Percentiles rank a stretch among this genome's conserved stretches.
phyloP scores from a whole-genome alignment of 2,329 filamentous ascomycete species.

The Amauroascus verrucosus region DNA sequence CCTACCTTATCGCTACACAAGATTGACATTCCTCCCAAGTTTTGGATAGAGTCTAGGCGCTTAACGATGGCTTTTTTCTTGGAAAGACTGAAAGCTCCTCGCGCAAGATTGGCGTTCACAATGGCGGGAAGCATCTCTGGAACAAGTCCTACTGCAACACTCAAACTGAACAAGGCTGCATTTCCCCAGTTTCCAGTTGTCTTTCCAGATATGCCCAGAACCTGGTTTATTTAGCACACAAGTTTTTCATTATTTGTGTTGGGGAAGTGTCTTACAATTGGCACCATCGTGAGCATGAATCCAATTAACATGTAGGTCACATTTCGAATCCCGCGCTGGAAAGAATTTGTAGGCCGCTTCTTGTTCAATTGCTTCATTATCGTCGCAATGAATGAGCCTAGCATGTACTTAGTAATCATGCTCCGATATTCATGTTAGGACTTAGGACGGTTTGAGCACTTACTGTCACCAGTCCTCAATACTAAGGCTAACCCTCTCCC shows the following conservation, averaged over 20 bases:
- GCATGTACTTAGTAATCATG: not conserved
- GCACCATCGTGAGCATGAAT: conserved; percentile 3
- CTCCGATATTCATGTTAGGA: too few relatives aligned
- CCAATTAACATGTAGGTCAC: conserved; percentile 7
- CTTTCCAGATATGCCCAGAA: conserved; percentile 6
- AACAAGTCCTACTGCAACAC: conserved; percentile 7
- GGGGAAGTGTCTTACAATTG: not conserved
- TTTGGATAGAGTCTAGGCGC: conserved; percentile 6
- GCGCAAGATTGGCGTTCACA: conserved; percentile 6
- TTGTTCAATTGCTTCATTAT: conserved; percentile 6
- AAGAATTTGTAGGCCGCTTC: not conserved
- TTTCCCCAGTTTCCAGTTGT: conserved; percentile 7
- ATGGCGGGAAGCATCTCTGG: conserved; percentile 7
- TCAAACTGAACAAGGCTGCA: conserved; percentile 7
- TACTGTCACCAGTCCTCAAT: conserved; percentile 1
- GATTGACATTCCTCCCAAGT: conserved; percentile 7
- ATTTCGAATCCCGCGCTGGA: conserved; percentile 2
- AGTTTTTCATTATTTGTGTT: not conserved
- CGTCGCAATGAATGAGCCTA: conserved; percentile 1
- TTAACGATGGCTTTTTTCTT: conserved; percentile 9
- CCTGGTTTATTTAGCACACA: not conserved
- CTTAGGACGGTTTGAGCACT: not conserved
- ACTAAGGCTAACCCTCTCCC: not conserved
- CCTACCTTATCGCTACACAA: conserved; percentile 7
- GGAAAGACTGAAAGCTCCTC: conserved; percentile 2